A percentile compares a stretch with the other conserved stretches of the same genome.
Evolutionary conservation across 441 rosid species (phyloP).

Genomic region (Rhodomyrtus psidioides): DNA sequence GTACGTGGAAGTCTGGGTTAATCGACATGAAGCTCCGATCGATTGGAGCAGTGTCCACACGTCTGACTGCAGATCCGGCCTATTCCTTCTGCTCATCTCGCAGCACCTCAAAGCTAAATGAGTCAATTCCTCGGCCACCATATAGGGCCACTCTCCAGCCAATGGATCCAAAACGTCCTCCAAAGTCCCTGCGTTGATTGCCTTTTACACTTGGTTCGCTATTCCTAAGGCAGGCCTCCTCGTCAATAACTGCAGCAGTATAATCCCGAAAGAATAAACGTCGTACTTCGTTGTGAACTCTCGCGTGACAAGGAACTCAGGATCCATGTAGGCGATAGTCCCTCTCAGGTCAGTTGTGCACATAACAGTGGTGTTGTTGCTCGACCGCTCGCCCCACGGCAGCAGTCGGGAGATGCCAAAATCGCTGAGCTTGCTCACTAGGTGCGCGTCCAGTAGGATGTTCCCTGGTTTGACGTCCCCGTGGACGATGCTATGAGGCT

Average conservation of each 20-base stretch:
- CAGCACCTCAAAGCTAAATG: conserved; percentile 80
- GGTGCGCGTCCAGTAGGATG: conserved; percentile 72
- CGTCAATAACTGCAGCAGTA: conserved; percentile 63
- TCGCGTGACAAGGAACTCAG: conserved; percentile 56
- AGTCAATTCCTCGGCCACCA: conserved; percentile 81
- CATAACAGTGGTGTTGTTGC: conserved; percentile 25
- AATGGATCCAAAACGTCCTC: conserved; percentile 63
- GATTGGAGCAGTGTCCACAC: conserved; percentile 87
- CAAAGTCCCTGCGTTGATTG: conserved; percentile 48
- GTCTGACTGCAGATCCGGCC: conserved; percentile 78
- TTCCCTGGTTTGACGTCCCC: conserved; percentile 87
- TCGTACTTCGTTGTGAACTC: conserved; percentile 83
- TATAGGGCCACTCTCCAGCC: conserved; percentile 96
- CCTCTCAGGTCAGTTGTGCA: conserved; percentile 56
- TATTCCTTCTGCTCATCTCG: conserved; percentile 51
- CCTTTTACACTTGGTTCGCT: conserved; percentile 53
- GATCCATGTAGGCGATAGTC: conserved; percentile 69
- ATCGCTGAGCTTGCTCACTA: conserved; percentile 71
- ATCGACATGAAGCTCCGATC: conserved; percentile 80
- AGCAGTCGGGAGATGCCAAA: conserved; percentile 65
- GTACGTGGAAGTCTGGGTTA: neutral
- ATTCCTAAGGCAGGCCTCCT: conserved; percentile 64
- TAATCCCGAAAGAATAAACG: conserved; percentile 83
- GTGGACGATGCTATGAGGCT: conserved; percentile 69
- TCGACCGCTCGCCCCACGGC: conserved; percentile 16